Base-by-base conservation (phyloP, 1,284 basidiomycete genomes). In the Rhodotorula sp. region DNA sequence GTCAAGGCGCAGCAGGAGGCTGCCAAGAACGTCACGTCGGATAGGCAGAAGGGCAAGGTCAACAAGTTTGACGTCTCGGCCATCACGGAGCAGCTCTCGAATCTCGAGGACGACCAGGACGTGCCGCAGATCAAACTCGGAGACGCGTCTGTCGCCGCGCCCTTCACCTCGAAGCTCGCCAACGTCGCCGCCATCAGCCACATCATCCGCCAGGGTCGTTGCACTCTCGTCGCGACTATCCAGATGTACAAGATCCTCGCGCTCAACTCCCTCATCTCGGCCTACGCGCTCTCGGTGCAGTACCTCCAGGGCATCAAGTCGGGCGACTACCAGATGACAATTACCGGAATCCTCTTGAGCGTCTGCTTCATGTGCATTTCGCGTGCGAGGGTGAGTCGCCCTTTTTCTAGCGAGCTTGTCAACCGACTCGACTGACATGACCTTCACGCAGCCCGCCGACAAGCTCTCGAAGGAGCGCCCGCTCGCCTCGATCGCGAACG, bases 171-270 rank as follows among this genome's bases (percentile, higher is more conserved):
- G 15, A 97, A 97, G 80, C 81, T 97, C 55, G 90, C 90, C 30
- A 93, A 96, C 78, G 94, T 97, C 66, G 86, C 89, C 74, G 92
- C 94, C 53, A 91, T 96, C 77, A 89, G 91, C 37, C 92, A 94
- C 79, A 96, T 97, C 79, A 95, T 97, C 76, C 88, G 94, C 55
- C 94, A 97, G 82, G 94, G 94, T 30, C 89, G 94, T 56, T 96
- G 94, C 83, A 97, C 94, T 0, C 87, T 97, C 22, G 94, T 97
- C 54, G 94, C 94, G 1, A 97, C 94, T 2, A 90, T 94, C 67
- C 94, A 97, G 82, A 97, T 97, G 94, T 97, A 96, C 87, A 96
- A 96, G 84, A 97, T 97, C 75, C 84, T 97, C 50, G 94, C 94
- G 4, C 83, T 96, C 70, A 97, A 97, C 80, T 96, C 94, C 79